Percentiles rank a stretch among this genome's conserved stretches.
Evolutionary conservation across 1,139 yeast genomes (phyloP).

Genomic region (Pneumocystis wakefieldiae): DNA sequence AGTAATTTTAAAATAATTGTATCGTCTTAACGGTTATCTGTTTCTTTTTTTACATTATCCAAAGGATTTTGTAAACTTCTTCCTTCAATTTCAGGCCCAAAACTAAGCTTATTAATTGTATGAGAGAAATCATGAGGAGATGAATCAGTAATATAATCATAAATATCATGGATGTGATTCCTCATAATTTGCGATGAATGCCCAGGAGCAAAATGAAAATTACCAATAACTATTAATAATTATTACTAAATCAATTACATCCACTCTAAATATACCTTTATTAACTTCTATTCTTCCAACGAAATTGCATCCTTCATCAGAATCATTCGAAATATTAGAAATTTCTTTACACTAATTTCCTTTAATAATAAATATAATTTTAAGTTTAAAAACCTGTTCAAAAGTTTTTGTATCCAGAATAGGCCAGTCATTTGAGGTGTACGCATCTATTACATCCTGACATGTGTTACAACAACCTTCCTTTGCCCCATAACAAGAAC

Average conservation of each 20-base stretch:
- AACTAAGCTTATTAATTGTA: constrained; percentile 60
- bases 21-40: constrained; percentile 30
- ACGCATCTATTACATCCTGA: constrained; percentile 65
- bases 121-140: constrained; percentile 54
- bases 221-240: constrained; percentile 77
- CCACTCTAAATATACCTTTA: background rate
- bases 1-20: background rate
- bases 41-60: constrained; percentile 36
- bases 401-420: constrained; percentile 76
- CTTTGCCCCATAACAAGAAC: constrained; percentile 78
- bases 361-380: constrained; percentile 30
- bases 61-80: constrained; percentile 46
- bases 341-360: constrained; percentile 62
- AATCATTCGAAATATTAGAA: constrained; percentile 33
- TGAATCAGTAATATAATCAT: constrained; percentile 43
- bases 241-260: constrained; percentile 31
- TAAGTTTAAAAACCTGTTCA: constrained; percentile 33
- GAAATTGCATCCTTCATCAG: constrained; percentile 76
- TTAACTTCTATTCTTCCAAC: constrained; percentile 32
- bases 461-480: constrained; percentile 81
- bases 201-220: constrained; percentile 93
- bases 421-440: constrained; percentile 67
- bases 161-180: constrained; percentile 66
- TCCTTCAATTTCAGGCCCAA: constrained; percentile 48
- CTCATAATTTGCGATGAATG: constrained; percentile 40